Percentiles rank a stretch among this genome's conserved stretches.
These are phyloP conservation scores for Rhododendron henanense DNA, from an alignment of 148 eudicot species.

Conservation along the genomic window DNA sequence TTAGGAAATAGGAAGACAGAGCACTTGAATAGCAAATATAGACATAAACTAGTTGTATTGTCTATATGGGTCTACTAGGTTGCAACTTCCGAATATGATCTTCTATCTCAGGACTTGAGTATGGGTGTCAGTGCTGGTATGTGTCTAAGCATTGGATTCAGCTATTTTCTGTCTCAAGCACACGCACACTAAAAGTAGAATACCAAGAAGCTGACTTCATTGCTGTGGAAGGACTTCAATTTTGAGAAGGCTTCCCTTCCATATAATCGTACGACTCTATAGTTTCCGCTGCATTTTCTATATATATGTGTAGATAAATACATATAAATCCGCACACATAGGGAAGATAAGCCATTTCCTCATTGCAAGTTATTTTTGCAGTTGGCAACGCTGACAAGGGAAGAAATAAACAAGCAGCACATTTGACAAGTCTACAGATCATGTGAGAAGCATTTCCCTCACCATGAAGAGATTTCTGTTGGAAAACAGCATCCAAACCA, in stretches of 20 bases:
- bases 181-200: not conserved
- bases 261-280: not conserved
- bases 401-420: slow-evolving; percentile 7
- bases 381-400: not conserved
- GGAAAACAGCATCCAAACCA: slow-evolving; percentile 48
- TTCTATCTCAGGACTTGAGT: not conserved
- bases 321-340: not conserved
- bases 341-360: not conserved
- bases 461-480: slow-evolving; percentile 53
- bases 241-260: not conserved
- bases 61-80: not conserved
- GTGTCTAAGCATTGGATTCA: not conserved
- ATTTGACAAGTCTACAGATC: not conserved
- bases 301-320: not conserved
- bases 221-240: not conserved
- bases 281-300: not conserved
- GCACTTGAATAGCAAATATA: not conserved
- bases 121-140: not conserved
- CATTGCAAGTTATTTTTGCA: not conserved
- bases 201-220: not conserved
- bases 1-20: not conserved
- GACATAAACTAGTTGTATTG: not conserved
- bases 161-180: not conserved
- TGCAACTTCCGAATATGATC: not conserved
- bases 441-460: not conserved